A percentile compares a stretch with the other conserved stretches of the same genome.
Conservation (phyloP, 2,329 filamentous ascomycete genomes). For the Corynespora cassiicola region DNA sequence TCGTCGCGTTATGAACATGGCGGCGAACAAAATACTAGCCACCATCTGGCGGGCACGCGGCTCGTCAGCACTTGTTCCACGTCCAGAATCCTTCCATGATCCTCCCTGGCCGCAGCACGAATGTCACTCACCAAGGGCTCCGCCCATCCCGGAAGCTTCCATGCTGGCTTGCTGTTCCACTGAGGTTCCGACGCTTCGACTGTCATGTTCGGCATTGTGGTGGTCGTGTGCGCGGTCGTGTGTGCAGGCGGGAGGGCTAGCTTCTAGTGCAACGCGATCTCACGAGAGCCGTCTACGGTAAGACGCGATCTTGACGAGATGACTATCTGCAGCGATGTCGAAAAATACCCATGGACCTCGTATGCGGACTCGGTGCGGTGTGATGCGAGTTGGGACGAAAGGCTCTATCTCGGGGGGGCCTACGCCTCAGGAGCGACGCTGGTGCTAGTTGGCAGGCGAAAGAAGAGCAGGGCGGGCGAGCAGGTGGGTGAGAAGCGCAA, state of each 20-base stretch:
- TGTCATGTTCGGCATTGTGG: constrained; percentile 9
- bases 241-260: constrained; percentile 18
- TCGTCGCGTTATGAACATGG: constrained; percentile 56
- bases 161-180: constrained; percentile 50
- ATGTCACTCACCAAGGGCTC: constrained; percentile 45
- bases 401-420: no score
- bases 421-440: no score
- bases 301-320: no score
- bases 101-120: no score
- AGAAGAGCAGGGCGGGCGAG: background rate
- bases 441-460: no score
- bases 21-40: constrained; percentile 56
- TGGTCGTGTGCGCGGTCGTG: constrained; percentile 3
- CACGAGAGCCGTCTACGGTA: no score
- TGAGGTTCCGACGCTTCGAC: constrained; percentile 22
- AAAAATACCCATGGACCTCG: no score
- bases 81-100: no score
- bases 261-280: constrained; percentile 14
- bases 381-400: background rate
- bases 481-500: constrained; percentile 1
- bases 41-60: constrained; percentile 52
- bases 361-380: background rate
- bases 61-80: background rate
- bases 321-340: no score
- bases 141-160: constrained; percentile 51